Percentiles rank a stretch among this genome's conserved stretches.
phyloP scores from a whole-genome alignment of 257 asterid genomes.

The Gentiana straminea region DNA sequence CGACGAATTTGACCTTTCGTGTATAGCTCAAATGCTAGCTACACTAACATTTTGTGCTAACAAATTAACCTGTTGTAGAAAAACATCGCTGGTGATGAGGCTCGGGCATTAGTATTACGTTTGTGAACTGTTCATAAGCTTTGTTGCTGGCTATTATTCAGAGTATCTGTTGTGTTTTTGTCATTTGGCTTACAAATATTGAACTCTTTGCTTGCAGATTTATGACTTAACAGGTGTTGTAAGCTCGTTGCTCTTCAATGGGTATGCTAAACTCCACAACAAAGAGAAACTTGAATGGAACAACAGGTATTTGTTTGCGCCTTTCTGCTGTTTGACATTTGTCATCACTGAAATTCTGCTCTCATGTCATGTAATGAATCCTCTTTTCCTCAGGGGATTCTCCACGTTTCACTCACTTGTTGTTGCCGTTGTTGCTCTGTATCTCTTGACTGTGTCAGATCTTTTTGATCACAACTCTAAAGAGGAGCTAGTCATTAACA shows the following conservation, averaged over 20 bases:
- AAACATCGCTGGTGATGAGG: too few relatives aligned
- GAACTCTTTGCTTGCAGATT: conserved; percentile 53
- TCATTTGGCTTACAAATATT: conserved; percentile 14
- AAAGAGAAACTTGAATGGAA: conserved; percentile 80
- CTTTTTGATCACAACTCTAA: conserved; percentile 36
- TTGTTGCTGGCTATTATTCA: neutral
- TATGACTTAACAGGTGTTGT: conserved; percentile 67
- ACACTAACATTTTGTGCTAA: too few relatives aligned
- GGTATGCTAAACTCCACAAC: conserved; percentile 57
- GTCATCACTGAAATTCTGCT: neutral
- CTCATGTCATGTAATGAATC: neutral
- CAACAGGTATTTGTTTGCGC: conserved; percentile 46
- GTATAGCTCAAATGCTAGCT: too few relatives aligned
- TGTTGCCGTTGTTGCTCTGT: conserved; percentile 54
- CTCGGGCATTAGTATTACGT: too few relatives aligned
- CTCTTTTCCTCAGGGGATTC: conserved; percentile 54
- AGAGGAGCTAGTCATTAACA: conserved; percentile 35
- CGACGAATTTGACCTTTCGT: too few relatives aligned
- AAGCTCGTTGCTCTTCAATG: conserved; percentile 45
- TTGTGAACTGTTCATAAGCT: too few relatives aligned
- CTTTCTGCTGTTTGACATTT: neutral
- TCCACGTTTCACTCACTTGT: conserved; percentile 81
- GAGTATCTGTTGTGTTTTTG: conserved; percentile 7
- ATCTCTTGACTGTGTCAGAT: conserved; percentile 53
- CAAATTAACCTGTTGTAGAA: too few relatives aligned